Evolutionary conservation across 2,329 filamentous ascomycete species (phyloP), one percentile per base, ranked within the genome.

Genomic region (Microsporum canis): DNA sequence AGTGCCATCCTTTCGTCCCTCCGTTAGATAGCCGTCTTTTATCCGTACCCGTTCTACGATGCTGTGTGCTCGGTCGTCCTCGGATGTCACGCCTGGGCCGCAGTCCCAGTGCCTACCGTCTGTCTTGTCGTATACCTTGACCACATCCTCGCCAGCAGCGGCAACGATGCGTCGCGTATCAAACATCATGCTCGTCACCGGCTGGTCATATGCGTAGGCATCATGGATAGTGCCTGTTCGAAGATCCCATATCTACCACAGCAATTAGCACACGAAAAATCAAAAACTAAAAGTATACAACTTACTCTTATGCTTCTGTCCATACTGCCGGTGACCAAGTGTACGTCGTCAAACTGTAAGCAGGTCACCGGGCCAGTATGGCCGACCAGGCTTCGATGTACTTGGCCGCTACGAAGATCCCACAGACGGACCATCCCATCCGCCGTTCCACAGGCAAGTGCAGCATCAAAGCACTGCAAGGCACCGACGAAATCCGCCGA

Each of bases 121-220:
- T 2, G 90, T 87, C 80, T 97, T 97, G 77, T 99, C 94, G 77
- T 97, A 99, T 63, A 99, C 88, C 77, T 99, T 99, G 68, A 94
- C 91, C 29, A 97, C 90, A 69, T 91, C 86, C 74, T 97, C 94
- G 47, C 91, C 89, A 0, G 91, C 91, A 1, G 94, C 92, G 59
- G 88, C 84, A 38, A 94, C 91, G 66, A 99, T 99, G 58, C 91
- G 85, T 59, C 91, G 86, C 12, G 84, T 78, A 74, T 99, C 94
- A 72, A 99, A 99, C 87, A 95, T 95, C 91, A 97, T 96, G 78
- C 87, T 89, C 36, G 91, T 95, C 61, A 99, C 84, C 0, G 91
- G 85, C 69, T 89, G 82, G 70, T 97, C 91, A 76, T 97, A 99
- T 27, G 92, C 94, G 73, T 91, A 99, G 17, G 92, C 94, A 72